Conservation (phyloP, 495 filamentous ascomycete genomes). For the Hypoxylon lienhwacheense region DNA sequence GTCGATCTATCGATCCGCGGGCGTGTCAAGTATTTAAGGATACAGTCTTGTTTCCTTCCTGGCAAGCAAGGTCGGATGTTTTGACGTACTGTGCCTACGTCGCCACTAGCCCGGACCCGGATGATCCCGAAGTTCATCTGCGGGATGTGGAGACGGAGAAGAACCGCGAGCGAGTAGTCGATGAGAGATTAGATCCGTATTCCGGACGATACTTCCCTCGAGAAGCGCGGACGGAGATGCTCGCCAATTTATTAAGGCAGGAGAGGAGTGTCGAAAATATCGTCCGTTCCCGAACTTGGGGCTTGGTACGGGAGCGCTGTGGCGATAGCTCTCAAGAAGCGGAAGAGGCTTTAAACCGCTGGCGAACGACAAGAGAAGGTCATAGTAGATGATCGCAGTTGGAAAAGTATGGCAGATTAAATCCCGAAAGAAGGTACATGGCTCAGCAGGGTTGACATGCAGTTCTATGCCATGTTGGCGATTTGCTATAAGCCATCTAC, state of each 20-base stretch:
- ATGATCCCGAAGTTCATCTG: conserved; percentile 77
- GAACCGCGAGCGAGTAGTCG: conserved; percentile 73
- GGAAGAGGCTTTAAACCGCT: conserved; percentile 62
- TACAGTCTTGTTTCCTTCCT: conserved; percentile 81
- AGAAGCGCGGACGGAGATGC: conserved; percentile 79
- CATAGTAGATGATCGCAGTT: conserved; percentile 8
- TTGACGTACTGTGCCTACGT: conserved; percentile 88
- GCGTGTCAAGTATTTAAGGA: conserved; percentile 75
- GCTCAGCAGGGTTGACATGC: too few species aligned
- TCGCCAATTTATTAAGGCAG: conserved; percentile 77
- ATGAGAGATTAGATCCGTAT: conserved; percentile 93
- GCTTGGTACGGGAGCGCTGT: conserved; percentile 77
- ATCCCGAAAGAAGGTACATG: too few species aligned
- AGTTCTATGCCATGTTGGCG: too few species aligned
- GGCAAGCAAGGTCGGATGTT: conserved; percentile 83
- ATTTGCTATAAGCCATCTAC: too few species aligned
- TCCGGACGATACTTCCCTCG: conserved; percentile 79
- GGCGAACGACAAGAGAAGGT: conserved; percentile 37
- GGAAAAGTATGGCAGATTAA: neutral
- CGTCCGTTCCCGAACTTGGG: conserved; percentile 81
- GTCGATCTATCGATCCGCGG: conserved; percentile 56
- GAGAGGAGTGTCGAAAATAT: conserved; percentile 88
- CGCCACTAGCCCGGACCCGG: conserved; percentile 82
- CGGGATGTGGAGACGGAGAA: conserved; percentile 69
- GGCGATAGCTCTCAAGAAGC: conserved; percentile 57